phyloP scores from a whole-genome alignment of 352 stramenopile genomes.

The Phytophthora pistaciae region DNA sequence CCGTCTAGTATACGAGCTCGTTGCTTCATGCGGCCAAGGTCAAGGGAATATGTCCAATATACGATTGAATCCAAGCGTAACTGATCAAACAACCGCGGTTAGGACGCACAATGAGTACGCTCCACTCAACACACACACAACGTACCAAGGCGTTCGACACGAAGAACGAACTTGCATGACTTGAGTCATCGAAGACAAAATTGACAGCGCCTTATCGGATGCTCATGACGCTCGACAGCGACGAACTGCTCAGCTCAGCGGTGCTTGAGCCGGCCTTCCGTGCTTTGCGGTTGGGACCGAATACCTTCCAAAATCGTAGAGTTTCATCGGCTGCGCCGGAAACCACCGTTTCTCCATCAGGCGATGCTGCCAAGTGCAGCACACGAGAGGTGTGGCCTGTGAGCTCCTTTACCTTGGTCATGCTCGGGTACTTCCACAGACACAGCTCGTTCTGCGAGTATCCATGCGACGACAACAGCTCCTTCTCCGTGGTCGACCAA shows the following conservation, averaged over 20 bases:
- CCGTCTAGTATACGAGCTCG: slow-evolving; percentile 28
- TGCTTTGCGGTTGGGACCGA: slow-evolving; percentile 89
- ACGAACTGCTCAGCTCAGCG: slow-evolving; percentile 67
- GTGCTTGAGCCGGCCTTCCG: slow-evolving; percentile 65
- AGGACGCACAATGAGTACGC: slow-evolving; percentile 7
- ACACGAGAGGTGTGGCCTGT: slow-evolving; percentile 97
- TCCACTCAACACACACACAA: neutral
- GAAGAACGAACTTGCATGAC: slow-evolving; percentile 17
- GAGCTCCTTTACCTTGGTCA: slow-evolving; percentile 98
- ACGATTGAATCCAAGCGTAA: slow-evolving; percentile 12
- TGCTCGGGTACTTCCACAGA: slow-evolving; percentile 99
- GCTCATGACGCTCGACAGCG: slow-evolving; percentile 83
- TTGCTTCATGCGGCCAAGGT: slow-evolving; percentile 21
- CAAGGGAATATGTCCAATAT: slow-evolving; percentile 20
- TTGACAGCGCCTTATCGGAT: slow-evolving; percentile 64
- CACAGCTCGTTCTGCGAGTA: slow-evolving; percentile 98
- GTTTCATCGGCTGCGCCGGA: slow-evolving; percentile 99
- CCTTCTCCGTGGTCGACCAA: slow-evolving; percentile 94
- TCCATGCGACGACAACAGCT: slow-evolving; percentile 97
- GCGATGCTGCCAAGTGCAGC: slow-evolving; percentile 97
- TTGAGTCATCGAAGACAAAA: slow-evolving; percentile 8
- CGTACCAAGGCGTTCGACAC: slow-evolving; percentile 1
- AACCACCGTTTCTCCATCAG: slow-evolving; percentile 97
- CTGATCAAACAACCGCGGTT: slow-evolving; percentile 18
- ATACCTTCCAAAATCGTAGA: slow-evolving; percentile 99